Conservation (phyloP, 805 yeast genomes). For the Myxozyma melibiosi region DNA sequence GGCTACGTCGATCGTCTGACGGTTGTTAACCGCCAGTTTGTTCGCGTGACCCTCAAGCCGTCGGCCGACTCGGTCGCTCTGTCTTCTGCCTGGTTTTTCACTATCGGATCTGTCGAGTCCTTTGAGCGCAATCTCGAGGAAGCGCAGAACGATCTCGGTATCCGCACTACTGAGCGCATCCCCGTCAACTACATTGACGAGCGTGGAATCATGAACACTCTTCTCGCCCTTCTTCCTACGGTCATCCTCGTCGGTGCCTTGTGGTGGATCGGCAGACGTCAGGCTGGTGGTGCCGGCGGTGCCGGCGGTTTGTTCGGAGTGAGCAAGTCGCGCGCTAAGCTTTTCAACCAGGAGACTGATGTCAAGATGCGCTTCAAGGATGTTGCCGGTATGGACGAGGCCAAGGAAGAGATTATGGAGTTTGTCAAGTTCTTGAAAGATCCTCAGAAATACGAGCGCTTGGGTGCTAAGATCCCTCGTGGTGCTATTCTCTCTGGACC, state of each 20-base stretch:
- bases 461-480: slow-evolving; percentile 97
- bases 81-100: slow-evolving; percentile 56
- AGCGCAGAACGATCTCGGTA: slow-evolving; percentile 70
- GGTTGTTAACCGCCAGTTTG: slow-evolving; percentile 77
- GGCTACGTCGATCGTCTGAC: slow-evolving; percentile 73
- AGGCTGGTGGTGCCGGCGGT: slow-evolving; percentile 65
- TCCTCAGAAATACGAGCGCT: slow-evolving; percentile 83
- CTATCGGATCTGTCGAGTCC: slow-evolving; percentile 84
- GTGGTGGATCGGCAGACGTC: slow-evolving; percentile 74
- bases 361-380: slow-evolving; percentile 87
- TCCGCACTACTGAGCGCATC: slow-evolving; percentile 63
- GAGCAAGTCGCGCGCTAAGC: slow-evolving; percentile 82
- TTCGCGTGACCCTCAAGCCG: slow-evolving; percentile 59
- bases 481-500: slow-evolving; percentile 98
- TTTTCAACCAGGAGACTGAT: slow-evolving; percentile 88
- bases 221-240: slow-evolving; percentile 86
- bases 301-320: slow-evolving; percentile 74
- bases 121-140: slow-evolving; percentile 79
- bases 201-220: slow-evolving; percentile 63
- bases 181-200: slow-evolving; percentile 81
- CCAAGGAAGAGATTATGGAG: slow-evolving; percentile 97
- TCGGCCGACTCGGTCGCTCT: slow-evolving; percentile 58
- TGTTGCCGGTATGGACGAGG: slow-evolving; percentile 97
- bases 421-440: slow-evolving; percentile 90
- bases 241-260: slow-evolving; percentile 84